Conservation (phyloP, 2,329 filamentous ascomycete genomes). For the Leptographium flavum region DNA sequence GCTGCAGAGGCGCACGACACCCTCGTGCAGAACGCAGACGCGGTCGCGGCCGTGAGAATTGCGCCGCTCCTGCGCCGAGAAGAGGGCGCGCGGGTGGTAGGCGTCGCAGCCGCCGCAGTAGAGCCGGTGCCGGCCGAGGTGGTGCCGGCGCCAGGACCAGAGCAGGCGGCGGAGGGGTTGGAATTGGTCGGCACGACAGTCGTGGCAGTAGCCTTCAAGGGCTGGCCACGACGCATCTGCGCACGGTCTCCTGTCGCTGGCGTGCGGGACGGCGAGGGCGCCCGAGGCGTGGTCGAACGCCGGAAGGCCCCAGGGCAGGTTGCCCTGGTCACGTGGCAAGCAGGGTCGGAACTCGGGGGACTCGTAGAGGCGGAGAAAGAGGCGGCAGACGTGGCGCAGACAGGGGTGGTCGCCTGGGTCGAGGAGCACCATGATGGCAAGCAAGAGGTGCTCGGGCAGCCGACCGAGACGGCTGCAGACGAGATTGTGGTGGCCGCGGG, state of each 20-base stretch:
- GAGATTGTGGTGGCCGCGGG: background rate
- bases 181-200: background rate
- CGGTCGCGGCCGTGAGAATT: background rate
- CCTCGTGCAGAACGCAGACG: background rate
- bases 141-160: background rate
- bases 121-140: background rate
- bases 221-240: too few species aligned
- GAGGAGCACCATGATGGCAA: background rate
- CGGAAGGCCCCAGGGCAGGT: background rate
- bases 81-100: background rate
- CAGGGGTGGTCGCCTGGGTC: background rate
- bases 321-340: background rate
- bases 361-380: background rate
- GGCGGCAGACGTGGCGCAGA: background rate
- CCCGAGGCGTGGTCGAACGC: background rate
- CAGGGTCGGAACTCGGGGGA: background rate
- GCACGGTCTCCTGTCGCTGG: background rate
- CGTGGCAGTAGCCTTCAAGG: background rate
- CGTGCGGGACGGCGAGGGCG: background rate
- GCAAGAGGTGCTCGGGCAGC: background rate
- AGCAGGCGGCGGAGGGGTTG: too few species aligned
- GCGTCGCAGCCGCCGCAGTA: background rate
- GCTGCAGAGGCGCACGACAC: background rate
- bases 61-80: background rate
- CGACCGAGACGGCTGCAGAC: background rate